Base-by-base conservation (phyloP, 768 basidiomycete species). In the Lactarius tabidus region DNA sequence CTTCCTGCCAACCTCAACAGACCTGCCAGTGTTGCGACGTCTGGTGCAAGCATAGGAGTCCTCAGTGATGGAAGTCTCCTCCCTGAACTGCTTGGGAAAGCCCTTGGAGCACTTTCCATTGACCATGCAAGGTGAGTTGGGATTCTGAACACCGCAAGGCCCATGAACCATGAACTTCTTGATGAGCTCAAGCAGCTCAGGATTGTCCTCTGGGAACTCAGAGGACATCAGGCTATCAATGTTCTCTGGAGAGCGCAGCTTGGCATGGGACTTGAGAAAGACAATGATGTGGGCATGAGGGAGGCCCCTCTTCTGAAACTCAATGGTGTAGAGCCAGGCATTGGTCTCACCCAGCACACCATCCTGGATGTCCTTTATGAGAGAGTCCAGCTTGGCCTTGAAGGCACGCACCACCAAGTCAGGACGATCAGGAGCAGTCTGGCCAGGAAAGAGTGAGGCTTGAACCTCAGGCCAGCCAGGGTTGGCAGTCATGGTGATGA, bases 301-400 rank as follows among this genome's bases (percentile, higher is more conserved):
- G 84, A 0, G 77, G 0, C 82, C 81, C 0, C 80, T 70, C 64
- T 85, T 86, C 69, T 86, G 84, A 68, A 84, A 86, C 65, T 87
- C 82, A 58, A 84, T 83, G 12, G 78, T 79, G 62, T 83, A 82
- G 0, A 85, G 78, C 60, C 76, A 72, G 5, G 79, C 84, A 38
- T n/a, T 77, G 74, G 0, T 77, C 6, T 73, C 63, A 1, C n/a
- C 84, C 74, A 83, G 78, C 51, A 81, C 72, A 7, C 77, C 77
- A 48, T 77, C 29, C 18, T 73, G 71, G 51, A 85, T 76, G 28
- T 75, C 72, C 2, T 77, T 39, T 0, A 74, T 36, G 12, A 74
- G 76, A n/a, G n/a, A n/a, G n/a, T n/a, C n/a, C n/a, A n/a, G n/a
- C n/a, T n/a, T n/a, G n/a, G n/a, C n/a, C n/a, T n/a, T n/a, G n/a